A percentile compares a stretch with the other conserved stretches of the same genome.
Evolutionary conservation across 192 early-diverging fungal genomes (phyloP).

Genomic region (Jimgerdemannia lactiflua): DNA sequence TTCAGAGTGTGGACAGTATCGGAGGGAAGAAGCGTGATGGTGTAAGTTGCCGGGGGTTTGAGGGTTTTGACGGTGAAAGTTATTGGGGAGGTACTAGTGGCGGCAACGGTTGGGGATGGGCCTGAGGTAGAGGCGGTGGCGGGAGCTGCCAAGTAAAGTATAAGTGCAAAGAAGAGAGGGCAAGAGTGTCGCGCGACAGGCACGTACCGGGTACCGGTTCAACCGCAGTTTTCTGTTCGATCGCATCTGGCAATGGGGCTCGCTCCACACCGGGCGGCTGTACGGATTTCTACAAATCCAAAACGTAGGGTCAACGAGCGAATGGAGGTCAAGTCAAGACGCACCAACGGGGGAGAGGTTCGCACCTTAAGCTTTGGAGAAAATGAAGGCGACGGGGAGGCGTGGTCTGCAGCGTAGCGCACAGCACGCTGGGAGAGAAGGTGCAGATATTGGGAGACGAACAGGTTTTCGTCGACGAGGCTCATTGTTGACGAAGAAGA

Average conservation of each 20-base stretch:
- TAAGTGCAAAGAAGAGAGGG: background rate
- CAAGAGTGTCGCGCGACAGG: background rate
- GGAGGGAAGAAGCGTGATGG: conserved; percentile 10
- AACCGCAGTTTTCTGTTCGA: background rate
- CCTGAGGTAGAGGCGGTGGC: background rate
- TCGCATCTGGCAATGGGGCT: background rate
- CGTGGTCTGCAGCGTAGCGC: conserved; percentile 25
- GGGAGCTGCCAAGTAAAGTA: background rate
- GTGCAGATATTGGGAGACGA: conserved; percentile 22
- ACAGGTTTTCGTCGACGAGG: conserved; percentile 15
- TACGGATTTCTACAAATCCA: background rate
- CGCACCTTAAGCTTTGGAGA: background rate
- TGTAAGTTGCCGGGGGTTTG: conserved; percentile 29
- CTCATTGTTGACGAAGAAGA: too few relatives aligned
- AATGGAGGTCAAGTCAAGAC: too few relatives aligned
- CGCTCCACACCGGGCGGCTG: background rate
- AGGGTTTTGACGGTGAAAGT: conserved; percentile 24
- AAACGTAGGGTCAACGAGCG: background rate
- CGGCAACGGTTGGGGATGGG: background rate
- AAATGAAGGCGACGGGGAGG: conserved; percentile 5
- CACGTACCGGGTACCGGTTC: background rate
- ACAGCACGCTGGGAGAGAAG: conserved; percentile 24
- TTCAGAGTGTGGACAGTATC: conserved; percentile 25
- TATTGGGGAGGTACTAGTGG: background rate
- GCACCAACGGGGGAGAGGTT: background rate